A percentile compares a stretch with the other conserved stretches of the same genome.
These are phyloP conservation scores for Phytophthora tubulina DNA, from an alignment of 352 stramenopile genomes.

Conservation along the genomic window DNA sequence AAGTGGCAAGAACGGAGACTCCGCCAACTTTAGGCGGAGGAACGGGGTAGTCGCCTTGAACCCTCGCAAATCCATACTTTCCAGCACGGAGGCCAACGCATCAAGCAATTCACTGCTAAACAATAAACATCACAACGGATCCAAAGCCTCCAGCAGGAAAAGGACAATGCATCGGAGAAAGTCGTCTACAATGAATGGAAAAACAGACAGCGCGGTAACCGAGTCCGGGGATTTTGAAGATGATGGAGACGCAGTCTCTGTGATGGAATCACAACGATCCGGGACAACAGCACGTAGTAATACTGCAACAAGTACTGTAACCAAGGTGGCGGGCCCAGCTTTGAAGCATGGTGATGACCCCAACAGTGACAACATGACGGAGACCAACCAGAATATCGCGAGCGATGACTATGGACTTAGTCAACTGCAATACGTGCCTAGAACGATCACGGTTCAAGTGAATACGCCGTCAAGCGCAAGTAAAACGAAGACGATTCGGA, in stretches of 20 bases:
- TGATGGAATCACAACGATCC: background rate
- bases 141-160: conserved; percentile 17
- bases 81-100: background rate
- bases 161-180: conserved; percentile 18
- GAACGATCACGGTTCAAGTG: conserved; percentile 1
- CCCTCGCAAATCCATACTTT: conserved; percentile 17
- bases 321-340: too few relatives aligned
- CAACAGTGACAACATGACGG: background rate
- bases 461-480: conserved; percentile 6
- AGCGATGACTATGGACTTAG: too few relatives aligned
- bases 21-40: conserved; percentile 15
- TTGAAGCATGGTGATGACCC: too few relatives aligned
- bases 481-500: conserved; percentile 18
- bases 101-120: conserved; percentile 19
- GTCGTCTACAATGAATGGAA: background rate
- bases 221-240: background rate
- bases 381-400: background rate
- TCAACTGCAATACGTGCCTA: too few relatives aligned
- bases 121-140: conserved; percentile 15
- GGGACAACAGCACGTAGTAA: background rate
- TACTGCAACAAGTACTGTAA: too few relatives aligned
- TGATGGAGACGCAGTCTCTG: background rate
- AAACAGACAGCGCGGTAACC: background rate
- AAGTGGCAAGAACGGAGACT: background rate
- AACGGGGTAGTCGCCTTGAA: background rate